Evolutionary conservation across 169 alveolate species (phyloP), one percentile per base, ranked within the genome.

Genomic region (Besnoitia besnoiti): DNA sequence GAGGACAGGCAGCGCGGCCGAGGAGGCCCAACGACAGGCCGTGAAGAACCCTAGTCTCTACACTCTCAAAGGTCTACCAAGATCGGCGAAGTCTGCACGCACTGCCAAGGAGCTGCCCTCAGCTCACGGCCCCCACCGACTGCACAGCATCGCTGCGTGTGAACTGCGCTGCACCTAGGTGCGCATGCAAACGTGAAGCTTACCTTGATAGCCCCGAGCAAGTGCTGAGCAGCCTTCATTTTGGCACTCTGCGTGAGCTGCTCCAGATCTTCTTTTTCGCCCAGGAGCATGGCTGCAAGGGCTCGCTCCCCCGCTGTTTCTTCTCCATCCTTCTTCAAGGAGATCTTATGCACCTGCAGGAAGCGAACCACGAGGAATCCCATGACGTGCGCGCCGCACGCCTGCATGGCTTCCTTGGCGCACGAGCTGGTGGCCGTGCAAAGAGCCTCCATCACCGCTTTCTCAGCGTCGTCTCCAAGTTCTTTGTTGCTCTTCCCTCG

Each of bases 201-300:
- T 77, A 77, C 87, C 59, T 39, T 77, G 87, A 77, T 44, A 27
- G 87, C 87, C 50, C 59, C 59, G 42, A 77, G 35, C 61, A 77
- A 39, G 40, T 77, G 87, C 87, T 77, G 87, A 2, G 87, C 30
- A 5, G 87, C 87, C 87, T 77, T 77, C 87, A 77, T 77, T 42
- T 77, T 77, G 37, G 87, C 87, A 55, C 87, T 77, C 35, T 77
- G 87, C 55, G 87, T 77, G 40, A 77, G 87, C 14, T 77, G 49
- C 59, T 44, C 87, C 59, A 77, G 87, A 30, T 42, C 59, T 77
- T 77, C 87, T 77, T 37, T 77, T 27, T 77, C 61, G 12, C 87
- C 87, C n/a, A 77, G 87, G 14, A 77, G 87, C 87, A 77, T 77
- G 33, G 87, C 87, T 21, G 87, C 87, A 7, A 77, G 87, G 61